Evolutionary conservation across 768 basidiomycete species (phyloP), one percentile per base, ranked within the genome.

Genomic region (Floccularia luteovirens): DNA sequence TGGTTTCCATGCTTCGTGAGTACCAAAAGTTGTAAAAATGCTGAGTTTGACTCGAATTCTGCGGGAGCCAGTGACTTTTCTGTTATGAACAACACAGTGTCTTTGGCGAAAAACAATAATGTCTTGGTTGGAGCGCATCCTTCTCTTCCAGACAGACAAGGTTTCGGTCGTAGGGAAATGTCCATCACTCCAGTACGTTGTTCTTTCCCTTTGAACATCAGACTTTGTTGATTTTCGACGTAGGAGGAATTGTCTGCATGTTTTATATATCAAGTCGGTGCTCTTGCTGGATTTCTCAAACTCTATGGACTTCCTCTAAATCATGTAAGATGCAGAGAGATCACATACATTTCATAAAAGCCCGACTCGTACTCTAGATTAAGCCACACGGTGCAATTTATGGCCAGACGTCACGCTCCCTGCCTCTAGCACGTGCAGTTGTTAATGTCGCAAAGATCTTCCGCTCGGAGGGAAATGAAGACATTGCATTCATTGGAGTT

Each of bases 111-210:
- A 47, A 49, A 57, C 24, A 62, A 79, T 49, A 62, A 63, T 16
- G 77, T 82, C 21, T 58, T 62, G 20, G 66, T 79, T n/a, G 81
- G 82, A 0, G 82, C 81, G 5, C 82, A 83, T 48, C 81, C 81
- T 1, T 77, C 74, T 16, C 66, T 80, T 19, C 81, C 67, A 8
- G 79, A 83, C 53, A 53, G 68, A 14, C 79, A 79, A 49, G 79
- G 79, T 0, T 82, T 82, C 42, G 81, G 81, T 3, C 56, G 80
- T 14, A 62, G 79, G 23, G 79, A 82, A 48, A 76, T 84, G 75
- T 66, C 63, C 0, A 70, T 82, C 42, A 69, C 72, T 39, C 70
- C 77, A 1, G 80, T 81, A 44, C 32, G 69, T 12, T 31, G 0
- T 7, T 10, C 11, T 36, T 14, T 20, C 7, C 28, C 17, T 16